A percentile compares a stretch with the other conserved stretches of the same genome.
phyloP scores from a whole-genome alignment of 2,329 filamentous ascomycete genomes.

The Talaromyces sp. region DNA sequence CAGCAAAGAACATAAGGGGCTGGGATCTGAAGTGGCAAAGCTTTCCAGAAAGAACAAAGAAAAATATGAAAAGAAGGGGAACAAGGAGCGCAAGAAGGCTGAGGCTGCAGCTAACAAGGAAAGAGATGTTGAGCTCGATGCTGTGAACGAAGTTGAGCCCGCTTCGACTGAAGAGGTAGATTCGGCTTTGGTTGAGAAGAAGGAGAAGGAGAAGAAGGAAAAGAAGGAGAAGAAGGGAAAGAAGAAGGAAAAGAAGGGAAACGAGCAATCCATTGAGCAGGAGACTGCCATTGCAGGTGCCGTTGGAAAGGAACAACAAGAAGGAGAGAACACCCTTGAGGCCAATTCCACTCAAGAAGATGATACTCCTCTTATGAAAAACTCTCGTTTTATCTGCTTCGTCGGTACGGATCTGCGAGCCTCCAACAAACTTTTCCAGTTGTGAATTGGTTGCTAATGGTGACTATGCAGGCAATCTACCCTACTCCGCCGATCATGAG shows the following conservation, averaged over 20 bases:
- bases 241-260: conserved; percentile 10
- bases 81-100: conserved; percentile 21
- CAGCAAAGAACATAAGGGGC: conserved; percentile 5
- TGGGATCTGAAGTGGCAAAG: too few relatives aligned
- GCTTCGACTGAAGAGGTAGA: too few relatives aligned
- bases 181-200: conserved; percentile 19
- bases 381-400: conserved; percentile 73
- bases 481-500: conserved; percentile 74
- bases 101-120: not conserved
- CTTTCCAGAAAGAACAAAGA: not conserved
- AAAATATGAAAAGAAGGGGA: not conserved
- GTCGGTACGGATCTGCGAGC: conserved; percentile 56
- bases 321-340: conserved; percentile 20
- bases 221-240: conserved; percentile 16
- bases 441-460: not conserved
- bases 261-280: conserved; percentile 21
- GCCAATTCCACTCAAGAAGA: conserved; percentile 12
- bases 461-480: conserved; percentile 71
- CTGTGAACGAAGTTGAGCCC: conserved; percentile 7
- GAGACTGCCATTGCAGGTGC: not conserved
- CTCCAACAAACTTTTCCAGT: not conserved
- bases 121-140: conserved; percentile 2
- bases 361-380: conserved; percentile 31
- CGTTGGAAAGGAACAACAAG: conserved; percentile 15
- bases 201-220: conserved; percentile 18